These are phyloP conservation scores for Silene noctiflora DNA, from an alignment of 179 eudicot genomes.

Conservation along the genomic window DNA sequence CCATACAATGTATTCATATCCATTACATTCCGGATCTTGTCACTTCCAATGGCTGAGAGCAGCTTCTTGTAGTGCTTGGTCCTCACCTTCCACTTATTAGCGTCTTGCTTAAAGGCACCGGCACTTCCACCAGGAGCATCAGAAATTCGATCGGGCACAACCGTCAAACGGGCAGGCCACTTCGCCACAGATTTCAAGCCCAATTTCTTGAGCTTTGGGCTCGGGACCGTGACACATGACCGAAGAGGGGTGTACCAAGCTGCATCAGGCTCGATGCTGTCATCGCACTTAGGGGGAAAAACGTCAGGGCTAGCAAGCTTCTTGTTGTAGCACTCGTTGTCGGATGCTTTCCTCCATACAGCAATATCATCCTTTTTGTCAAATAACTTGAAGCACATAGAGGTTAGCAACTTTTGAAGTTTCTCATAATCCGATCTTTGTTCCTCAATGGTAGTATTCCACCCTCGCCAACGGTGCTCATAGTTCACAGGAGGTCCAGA, in stretches of 20 bases:
- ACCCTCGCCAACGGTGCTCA: constrained; percentile 69
- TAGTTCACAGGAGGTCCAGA: constrained; percentile 97
- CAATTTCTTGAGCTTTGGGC: constrained; percentile 47
- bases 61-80: constrained; percentile 70
- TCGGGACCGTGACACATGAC: constrained; percentile 67
- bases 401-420: constrained; percentile 53
- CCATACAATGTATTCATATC: constrained; percentile 85
- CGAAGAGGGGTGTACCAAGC: constrained; percentile 91
- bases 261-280: constrained; percentile 67
- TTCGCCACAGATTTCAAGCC: constrained; percentile 46
- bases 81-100: constrained; percentile 64
- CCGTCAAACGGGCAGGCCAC: constrained; percentile 62
- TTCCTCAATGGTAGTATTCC: constrained; percentile 79
- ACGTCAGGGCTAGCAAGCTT: constrained; percentile 51
- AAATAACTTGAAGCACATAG: constrained; percentile 76
- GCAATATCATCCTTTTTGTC: constrained; percentile 77
- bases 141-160: constrained; percentile 56
- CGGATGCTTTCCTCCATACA: constrained; percentile 72
- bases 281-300: constrained; percentile 82
- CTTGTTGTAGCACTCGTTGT: constrained; percentile 52
- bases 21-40: constrained; percentile 78
- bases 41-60: constrained; percentile 58
- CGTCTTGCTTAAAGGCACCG: constrained; percentile 54
- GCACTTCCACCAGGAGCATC: constrained; percentile 54
- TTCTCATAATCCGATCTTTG: constrained; percentile 66